phyloP scores from a whole-genome alignment of 1,284 basidiomycete genomes.

The Malassezia furfur region DNA sequence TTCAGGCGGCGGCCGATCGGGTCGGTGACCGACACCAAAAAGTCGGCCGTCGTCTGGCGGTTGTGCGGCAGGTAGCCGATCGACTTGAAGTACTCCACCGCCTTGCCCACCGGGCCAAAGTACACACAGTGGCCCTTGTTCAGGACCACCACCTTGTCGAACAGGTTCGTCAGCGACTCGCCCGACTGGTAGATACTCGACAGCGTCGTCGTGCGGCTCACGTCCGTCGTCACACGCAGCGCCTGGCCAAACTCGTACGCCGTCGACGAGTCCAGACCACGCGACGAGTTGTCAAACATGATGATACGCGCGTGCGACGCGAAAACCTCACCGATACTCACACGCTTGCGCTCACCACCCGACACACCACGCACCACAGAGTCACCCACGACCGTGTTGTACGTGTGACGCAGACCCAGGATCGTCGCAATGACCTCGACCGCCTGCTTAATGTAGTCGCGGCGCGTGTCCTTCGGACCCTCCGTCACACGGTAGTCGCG shows the following conservation, averaged over 20 bases:
- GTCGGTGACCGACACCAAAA: constrained; percentile 50
- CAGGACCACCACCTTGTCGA: constrained; percentile 40
- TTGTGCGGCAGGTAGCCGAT: constrained; percentile 50
- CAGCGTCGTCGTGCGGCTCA: constrained; percentile 23
- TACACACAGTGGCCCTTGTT: constrained; percentile 43
- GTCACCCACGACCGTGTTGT: constrained; percentile 48
- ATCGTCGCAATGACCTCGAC: constrained; percentile 34
- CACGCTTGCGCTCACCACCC: constrained; percentile 51
- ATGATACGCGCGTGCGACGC: constrained; percentile 31
- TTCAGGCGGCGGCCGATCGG: constrained; percentile 48
- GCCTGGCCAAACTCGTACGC: constrained; percentile 36
- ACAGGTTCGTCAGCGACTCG: constrained; percentile 31
- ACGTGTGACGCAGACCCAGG: constrained; percentile 36
- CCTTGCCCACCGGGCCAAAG: constrained; percentile 32
- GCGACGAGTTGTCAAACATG: constrained; percentile 36
- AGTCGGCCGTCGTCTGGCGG: constrained; percentile 40
- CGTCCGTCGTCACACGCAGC: constrained; percentile 33
- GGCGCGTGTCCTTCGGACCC: constrained; percentile 14
- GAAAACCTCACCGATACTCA: constrained; percentile 48
- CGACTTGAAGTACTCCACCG: constrained; percentile 30
- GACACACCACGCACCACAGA: constrained; percentile 33
- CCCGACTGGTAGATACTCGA: constrained; percentile 40
- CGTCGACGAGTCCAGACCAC: constrained; percentile 37
- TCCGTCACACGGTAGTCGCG: constrained; percentile 21
- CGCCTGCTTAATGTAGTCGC: constrained; percentile 20